These are phyloP conservation scores for Hymenoscyphus infarciens DNA, from an alignment of 2,329 filamentous ascomycete species.

Conservation along the genomic window DNA sequence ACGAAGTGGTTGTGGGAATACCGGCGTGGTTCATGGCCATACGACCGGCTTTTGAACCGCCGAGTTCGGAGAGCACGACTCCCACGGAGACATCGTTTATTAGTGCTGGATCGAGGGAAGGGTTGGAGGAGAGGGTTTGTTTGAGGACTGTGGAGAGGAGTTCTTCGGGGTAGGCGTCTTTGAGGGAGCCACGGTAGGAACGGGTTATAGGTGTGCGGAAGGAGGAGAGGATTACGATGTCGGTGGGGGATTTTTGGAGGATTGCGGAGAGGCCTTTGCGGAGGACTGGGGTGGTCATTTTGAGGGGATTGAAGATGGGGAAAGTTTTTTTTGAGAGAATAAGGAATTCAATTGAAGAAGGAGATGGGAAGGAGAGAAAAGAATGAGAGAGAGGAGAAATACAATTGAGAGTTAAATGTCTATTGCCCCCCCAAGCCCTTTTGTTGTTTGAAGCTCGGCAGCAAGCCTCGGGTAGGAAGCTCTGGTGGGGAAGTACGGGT, in stretches of 20 bases:
- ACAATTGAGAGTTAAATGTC: neutral
- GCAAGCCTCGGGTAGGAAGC: neutral
- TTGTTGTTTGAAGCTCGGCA: slow-evolving; percentile 1
- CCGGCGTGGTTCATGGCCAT: slow-evolving; percentile 88
- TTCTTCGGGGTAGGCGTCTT: slow-evolving; percentile 88
- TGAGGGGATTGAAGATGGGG: neutral
- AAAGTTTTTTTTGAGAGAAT: neutral
- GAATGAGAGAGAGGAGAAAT: neutral
- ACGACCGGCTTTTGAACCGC: slow-evolving; percentile 83
- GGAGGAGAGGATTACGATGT: slow-evolving; percentile 87
- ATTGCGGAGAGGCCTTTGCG: slow-evolving; percentile 70
- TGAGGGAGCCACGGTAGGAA: slow-evolving; percentile 77
- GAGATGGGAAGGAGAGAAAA: neutral
- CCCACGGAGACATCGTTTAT: slow-evolving; percentile 84
- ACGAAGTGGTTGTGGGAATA: slow-evolving; percentile 65
- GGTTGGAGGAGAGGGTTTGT: slow-evolving; percentile 69
- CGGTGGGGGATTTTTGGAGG: slow-evolving; percentile 72
- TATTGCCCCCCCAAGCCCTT: neutral
- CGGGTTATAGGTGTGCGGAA: slow-evolving; percentile 84
- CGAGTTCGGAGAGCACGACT: slow-evolving; percentile 85
- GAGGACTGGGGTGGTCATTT: slow-evolving; percentile 39
- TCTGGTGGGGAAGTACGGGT: neutral
- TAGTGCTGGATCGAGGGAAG: slow-evolving; percentile 63
- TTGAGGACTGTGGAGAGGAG: slow-evolving; percentile 65
- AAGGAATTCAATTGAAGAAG: neutral